A percentile compares a stretch with the other conserved stretches of the same genome.
phyloP scores from a whole-genome alignment of 805 yeast species.

The Starmerella stigmatis region DNA sequence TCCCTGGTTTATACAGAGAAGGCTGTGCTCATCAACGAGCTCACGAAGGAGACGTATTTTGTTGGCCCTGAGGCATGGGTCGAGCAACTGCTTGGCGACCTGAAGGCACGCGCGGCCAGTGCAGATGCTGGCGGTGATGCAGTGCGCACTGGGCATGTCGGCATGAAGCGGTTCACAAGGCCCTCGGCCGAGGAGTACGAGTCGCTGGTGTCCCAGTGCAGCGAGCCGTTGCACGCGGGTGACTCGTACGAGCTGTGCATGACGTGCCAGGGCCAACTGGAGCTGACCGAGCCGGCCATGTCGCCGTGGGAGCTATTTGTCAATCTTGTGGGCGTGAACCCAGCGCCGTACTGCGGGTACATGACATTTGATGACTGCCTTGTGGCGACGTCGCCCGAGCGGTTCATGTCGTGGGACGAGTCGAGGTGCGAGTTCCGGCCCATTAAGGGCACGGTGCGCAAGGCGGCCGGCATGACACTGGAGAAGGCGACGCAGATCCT shows the following conservation, averaged over 20 bases:
- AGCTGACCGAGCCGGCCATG: constrained; percentile 35
- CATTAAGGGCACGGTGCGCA: constrained; percentile 88
- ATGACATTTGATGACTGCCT: constrained; percentile 57
- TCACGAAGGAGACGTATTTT: constrained; percentile 1
- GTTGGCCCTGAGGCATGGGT: constrained; percentile 17
- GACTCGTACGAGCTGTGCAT: constrained; percentile 91
- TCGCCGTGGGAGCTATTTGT: constrained; percentile 74
- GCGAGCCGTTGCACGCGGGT: constrained; percentile 58
- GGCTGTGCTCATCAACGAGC: constrained; percentile 15
- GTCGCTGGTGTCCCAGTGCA: constrained; percentile 50
- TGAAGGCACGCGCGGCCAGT: too few relatives aligned
- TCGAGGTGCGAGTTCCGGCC: constrained; percentile 71
- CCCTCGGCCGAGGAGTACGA: constrained; percentile 36
- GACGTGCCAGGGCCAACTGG: constrained; percentile 60
- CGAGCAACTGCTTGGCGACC: background rate
- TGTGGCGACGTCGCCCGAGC: constrained; percentile 87
- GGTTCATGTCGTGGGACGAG: constrained; percentile 72
- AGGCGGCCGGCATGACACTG: constrained; percentile 42
- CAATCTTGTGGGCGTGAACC: constrained; percentile 58
- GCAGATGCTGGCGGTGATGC: too few relatives aligned
- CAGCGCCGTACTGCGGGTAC: constrained; percentile 85
- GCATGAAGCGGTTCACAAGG: background rate
- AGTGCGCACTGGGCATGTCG: too few relatives aligned
- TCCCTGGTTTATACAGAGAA: constrained; percentile 23
- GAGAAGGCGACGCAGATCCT: constrained; percentile 55